Base-by-base conservation (phyloP, 106 monocot genomes). In the Hemerocallis citrina region DNA sequence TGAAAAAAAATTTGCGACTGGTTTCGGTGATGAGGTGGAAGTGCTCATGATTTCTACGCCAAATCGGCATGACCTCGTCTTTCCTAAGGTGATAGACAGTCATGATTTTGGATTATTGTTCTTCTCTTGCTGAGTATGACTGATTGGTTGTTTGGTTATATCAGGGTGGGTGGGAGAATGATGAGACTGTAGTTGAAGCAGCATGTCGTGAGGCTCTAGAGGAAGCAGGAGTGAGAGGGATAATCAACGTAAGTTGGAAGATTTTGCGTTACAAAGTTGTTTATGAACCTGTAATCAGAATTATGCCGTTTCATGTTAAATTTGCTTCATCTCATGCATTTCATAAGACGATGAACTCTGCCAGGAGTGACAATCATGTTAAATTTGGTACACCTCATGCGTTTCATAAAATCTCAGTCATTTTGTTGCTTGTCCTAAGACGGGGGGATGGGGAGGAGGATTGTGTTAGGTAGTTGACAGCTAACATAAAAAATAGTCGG, bases 101-200 rank as follows among this genome's bases (percentile, higher is more conserved):
- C 31, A 11, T 25, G 19, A 27, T 5, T 7, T 63, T 34, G 14
- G 31, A 35, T 37, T 65, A 7, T 16, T 13, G 3, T 10, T 38
- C 15, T 17, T 27, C 7, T 37, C 4, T 16, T 1, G 16, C 9
- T 19, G 6, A 55, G 1, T 23, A 16, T 25, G 14, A 16, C 16
- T 25, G 30, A 33, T n/a, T 4, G 34, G 12, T n/a, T 33, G n/a
- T 56, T 56, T 31, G 3, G 28, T 41, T n/a, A n/a, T 20, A 12
- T 8, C 42, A 67, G 67, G 67, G 67, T 32, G 67, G 67, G 34
- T 67, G 67, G 67, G 67, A 67, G 40, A 56, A 43, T 20, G 67
- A 67, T 42, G 67, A 67, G 31, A 56, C 55, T 6, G 50, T 55
- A 39, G 4, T 12, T 56, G 67, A 55, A 55, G 67, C 67, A 56